phyloP scores from a whole-genome alignment of 2,329 filamentous ascomycete species.

The Pseudocercospora musae region DNA sequence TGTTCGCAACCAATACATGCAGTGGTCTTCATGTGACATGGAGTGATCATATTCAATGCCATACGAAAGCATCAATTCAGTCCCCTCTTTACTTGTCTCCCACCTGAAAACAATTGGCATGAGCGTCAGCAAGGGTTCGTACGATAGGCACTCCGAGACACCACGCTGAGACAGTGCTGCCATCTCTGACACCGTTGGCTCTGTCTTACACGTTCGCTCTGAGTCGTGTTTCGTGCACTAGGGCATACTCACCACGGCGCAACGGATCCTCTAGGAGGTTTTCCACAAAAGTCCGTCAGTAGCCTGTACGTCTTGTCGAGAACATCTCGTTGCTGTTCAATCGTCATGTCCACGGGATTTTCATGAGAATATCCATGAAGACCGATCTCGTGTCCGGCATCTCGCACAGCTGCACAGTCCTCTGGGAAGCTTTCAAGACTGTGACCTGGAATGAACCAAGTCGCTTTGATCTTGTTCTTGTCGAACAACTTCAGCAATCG shows the following conservation, averaged over 20 bases:
- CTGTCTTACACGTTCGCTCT: no score
- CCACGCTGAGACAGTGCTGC: no score
- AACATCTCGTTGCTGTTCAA: conserved; percentile 70
- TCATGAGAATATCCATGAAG: conserved; percentile 71
- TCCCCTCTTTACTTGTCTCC: conserved; percentile 67
- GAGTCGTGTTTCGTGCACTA: no score
- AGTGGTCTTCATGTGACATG: conserved; percentile 62
- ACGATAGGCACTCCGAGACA: no score
- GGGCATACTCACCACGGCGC: conserved; percentile 53
- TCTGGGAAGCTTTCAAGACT: conserved; percentile 62
- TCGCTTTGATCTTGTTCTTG: conserved; percentile 67
- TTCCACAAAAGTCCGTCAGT: conserved; percentile 65
- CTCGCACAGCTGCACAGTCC: conserved; percentile 58
- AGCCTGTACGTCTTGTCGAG: conserved; percentile 68
- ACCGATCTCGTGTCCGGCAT: conserved; percentile 62
- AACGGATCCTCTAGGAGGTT: conserved; percentile 66
- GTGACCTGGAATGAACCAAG: conserved; percentile 62
- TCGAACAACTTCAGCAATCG: conserved; percentile 66
- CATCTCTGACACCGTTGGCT: no score
- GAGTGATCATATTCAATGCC: conserved; percentile 67
- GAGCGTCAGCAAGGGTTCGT: no score
- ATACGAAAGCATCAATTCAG: conserved; percentile 60
- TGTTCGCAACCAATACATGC: conserved; percentile 60
- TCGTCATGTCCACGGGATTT: conserved; percentile 66
- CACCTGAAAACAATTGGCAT: conserved; percentile 39